These are phyloP conservation scores for Yarrowia osloensis DNA, from an alignment of 805 yeast species.

Conservation along the genomic window DNA sequence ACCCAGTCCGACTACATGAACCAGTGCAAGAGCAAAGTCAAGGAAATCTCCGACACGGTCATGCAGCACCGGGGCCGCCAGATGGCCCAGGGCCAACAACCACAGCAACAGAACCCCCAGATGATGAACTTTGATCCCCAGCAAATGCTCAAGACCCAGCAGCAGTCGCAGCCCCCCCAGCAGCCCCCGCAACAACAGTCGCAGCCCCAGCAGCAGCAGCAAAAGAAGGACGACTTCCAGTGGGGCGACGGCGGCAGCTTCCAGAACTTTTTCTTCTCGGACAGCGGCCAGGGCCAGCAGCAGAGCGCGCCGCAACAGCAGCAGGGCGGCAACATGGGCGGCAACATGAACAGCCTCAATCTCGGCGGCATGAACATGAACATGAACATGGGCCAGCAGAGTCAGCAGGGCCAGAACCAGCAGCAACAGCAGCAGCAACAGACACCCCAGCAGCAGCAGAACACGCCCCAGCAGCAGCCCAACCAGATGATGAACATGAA, in stretches of 20 bases:
- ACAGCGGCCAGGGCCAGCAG: conserved; percentile 39
- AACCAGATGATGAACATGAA: conserved; percentile 24
- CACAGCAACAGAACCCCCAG: conserved; percentile 28
- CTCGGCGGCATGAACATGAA: conserved; percentile 15
- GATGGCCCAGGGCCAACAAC: conserved; percentile 32
- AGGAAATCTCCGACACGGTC: conserved; percentile 32
- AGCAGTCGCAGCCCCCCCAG: conserved; percentile 24
- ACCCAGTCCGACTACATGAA: conserved; percentile 36
- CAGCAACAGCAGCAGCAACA: conserved; percentile 29
- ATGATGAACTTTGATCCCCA: conserved; percentile 30
- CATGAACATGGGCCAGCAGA: conserved; percentile 14
- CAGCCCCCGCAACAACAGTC: conserved; percentile 31
- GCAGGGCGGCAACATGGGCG: conserved; percentile 35
- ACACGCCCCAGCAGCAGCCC: conserved; percentile 29
- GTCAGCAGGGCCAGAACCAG: conserved; percentile 34
- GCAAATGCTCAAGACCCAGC: conserved; percentile 31
- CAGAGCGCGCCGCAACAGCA: conserved; percentile 38
- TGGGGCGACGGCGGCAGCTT: conserved; percentile 24
- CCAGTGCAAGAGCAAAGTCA: conserved; percentile 37
- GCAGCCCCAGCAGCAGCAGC: conserved; percentile 32
- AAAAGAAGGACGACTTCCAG: conserved; percentile 24
- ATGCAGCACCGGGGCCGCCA: conserved; percentile 27
- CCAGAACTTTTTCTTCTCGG: conserved; percentile 26
- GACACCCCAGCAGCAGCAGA: conserved; percentile 5
- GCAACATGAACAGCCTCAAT: conserved; percentile 26